phyloP scores from a whole-genome alignment of 257 asterid species.

The Petunia axillaris region DNA sequence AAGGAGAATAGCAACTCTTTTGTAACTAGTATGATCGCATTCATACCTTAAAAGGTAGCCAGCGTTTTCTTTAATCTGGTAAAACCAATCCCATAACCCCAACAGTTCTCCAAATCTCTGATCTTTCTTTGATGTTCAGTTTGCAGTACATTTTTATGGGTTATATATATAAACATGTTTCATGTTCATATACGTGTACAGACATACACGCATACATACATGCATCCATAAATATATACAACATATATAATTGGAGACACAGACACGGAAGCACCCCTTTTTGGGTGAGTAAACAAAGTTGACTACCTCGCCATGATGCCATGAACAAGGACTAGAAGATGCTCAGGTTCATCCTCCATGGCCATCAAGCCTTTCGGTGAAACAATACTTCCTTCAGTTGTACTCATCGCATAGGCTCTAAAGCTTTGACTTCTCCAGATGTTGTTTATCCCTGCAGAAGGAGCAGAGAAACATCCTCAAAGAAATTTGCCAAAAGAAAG shows the following conservation, averaged over 20 bases:
- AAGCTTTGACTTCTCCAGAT: slow-evolving; percentile 49
- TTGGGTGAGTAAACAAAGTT: slow-evolving; percentile 13
- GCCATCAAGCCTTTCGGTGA: slow-evolving; percentile 42
- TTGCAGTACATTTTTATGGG: not conserved
- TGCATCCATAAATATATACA: no score
- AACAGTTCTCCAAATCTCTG: not conserved
- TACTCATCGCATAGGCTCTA: slow-evolving; percentile 71
- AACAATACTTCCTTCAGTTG: slow-evolving; percentile 57
- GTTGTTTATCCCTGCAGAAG: slow-evolving; percentile 56
- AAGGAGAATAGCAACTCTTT: not conserved
- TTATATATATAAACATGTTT: no score
- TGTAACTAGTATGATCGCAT: not conserved
- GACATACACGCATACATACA: no score
- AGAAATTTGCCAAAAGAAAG: not conserved
- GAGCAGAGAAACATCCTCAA: not conserved
- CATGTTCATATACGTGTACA: no score
- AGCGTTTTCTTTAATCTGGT: not conserved
- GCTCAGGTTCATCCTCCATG: slow-evolving; percentile 70
- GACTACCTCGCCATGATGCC: slow-evolving; percentile 88
- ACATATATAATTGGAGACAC: not conserved
- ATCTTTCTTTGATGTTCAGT: not conserved
- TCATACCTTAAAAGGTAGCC: not conserved
- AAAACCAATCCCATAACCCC: not conserved
- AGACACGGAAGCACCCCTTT: not conserved
- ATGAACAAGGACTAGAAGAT: slow-evolving; percentile 97